A percentile compares a stretch with the other conserved stretches of the same genome.
These are phyloP conservation scores for Cyclospora cayetanensis DNA, from an alignment of 169 alveolate genomes.

Conservation along the genomic window DNA sequence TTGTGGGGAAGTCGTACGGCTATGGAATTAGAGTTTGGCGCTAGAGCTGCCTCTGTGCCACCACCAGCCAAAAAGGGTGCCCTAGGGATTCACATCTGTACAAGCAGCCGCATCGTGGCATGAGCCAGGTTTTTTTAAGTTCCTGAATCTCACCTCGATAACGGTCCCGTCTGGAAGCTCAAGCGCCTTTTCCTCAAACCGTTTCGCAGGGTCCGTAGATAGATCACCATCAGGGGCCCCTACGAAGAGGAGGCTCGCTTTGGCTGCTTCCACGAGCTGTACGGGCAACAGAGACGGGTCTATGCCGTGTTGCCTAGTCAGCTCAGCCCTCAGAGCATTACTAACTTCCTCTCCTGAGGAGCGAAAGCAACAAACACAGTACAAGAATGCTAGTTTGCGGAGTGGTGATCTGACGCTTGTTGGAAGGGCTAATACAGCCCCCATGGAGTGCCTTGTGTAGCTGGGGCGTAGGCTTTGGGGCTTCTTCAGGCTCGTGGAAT, in stretches of 20 bases:
- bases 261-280: background rate
- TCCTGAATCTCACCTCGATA: background rate
- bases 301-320: background rate
- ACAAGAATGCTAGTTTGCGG: background rate
- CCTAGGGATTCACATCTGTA: too few species aligned
- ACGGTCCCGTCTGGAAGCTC: conserved; percentile 3
- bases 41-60: too few species aligned
- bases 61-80: too few species aligned
- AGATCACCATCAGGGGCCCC: too few species aligned
- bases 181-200: background rate
- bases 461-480: background rate
- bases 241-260: background rate
- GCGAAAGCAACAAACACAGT: too few species aligned
- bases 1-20: too few species aligned
- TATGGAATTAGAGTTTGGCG: too few species aligned
- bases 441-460: background rate
- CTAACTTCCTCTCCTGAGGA: background rate
- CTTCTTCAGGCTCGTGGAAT: background rate
- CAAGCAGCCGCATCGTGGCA: too few species aligned
- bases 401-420: background rate
- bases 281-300: background rate
- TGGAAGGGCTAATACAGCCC: background rate
- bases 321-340: background rate
- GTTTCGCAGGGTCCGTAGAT: too few species aligned
- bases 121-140: too few species aligned